Evolutionary conservation across 192 early-diverging fungal genomes (phyloP).

Genomic region (Diversispora epigaea): DNA sequence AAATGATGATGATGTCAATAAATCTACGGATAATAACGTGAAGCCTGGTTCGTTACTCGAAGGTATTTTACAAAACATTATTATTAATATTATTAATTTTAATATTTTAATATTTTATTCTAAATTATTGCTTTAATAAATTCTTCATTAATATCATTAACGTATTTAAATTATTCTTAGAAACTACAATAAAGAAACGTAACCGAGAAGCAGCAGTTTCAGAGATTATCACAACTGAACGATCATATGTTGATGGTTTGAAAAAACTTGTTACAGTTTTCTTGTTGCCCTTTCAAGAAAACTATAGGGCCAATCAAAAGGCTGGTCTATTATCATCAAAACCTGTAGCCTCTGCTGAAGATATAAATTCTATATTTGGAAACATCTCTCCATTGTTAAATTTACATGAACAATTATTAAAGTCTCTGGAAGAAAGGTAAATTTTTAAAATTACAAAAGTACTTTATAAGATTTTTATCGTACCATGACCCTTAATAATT

Average conservation of each 20-base stretch:
- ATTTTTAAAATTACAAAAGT: not conserved
- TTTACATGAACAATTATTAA: slow-evolving; percentile 26
- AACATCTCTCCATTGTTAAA: slow-evolving; percentile 18
- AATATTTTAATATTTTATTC: too few species aligned
- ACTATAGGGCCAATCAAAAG: slow-evolving; percentile 34
- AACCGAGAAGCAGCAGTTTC: slow-evolving; percentile 43
- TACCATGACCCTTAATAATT: not conserved
- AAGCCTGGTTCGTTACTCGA: too few species aligned
- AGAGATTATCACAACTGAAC: slow-evolving; percentile 83
- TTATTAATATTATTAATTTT: too few species aligned
- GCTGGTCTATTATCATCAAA: slow-evolving; percentile 16
- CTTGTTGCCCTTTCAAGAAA: slow-evolving; percentile 42
- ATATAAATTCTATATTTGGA: slow-evolving; percentile 25
- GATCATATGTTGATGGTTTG: slow-evolving; percentile 83
- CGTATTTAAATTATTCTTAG: not conserved
- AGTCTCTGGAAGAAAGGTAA: slow-evolving; percentile 29
- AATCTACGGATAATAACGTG: too few species aligned
- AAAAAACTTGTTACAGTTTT: slow-evolving; percentile 63
- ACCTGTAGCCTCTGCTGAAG: slow-evolving; percentile 17
- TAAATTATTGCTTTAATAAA: too few species aligned
- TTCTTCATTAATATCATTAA: too few species aligned
- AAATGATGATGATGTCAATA: too few species aligned
- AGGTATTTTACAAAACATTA: too few species aligned
- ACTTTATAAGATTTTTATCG: not conserved
- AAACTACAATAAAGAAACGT: not conserved